Base-by-base conservation (phyloP, 352 stramenopile genomes). In the Phytophthora sp. region DNA sequence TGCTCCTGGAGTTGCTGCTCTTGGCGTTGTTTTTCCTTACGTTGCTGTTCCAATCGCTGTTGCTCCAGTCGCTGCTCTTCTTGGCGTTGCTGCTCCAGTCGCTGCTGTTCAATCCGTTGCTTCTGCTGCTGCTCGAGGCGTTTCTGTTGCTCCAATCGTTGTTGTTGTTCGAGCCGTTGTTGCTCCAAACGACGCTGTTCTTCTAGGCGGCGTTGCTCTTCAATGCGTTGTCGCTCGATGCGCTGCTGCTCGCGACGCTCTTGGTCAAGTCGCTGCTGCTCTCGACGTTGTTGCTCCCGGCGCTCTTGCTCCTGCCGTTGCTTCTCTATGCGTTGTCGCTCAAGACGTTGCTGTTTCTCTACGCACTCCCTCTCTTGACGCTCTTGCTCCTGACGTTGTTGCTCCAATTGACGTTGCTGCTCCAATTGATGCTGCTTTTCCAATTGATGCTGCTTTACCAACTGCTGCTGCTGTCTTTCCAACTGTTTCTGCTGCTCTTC, bases 281-380 rank as follows among this genome's bases (percentile, higher is more conserved):
- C 53, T 0, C 59, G 52, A 20, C 69, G 57, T 24, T 74, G 54
- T 41, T 77, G 64, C 20, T 81, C 65, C 24, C 71, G 66, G 12
- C 81, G 76, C 11, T 76, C 56, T 23, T 76, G 56, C 16, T 70
- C 59, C 13, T 59, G 47, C 0, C 41, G 42, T 38, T 75, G 65
- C 15, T 71, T 54, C 41, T 79, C 56, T 36, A 78, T 54, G 13
- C 74, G 73, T 38, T 79, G 64, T n/a, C 71, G 71, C 27, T 74
- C 54, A 11, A 55, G 26, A 13, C 60, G 36, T 24, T 64, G 58
- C 16, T 69, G 31, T 24, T 58, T 57, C 39, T 71, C 58, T 8
- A 63, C 24, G 24, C 70, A 60, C 38, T 75, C 62, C 29, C 65
- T 58, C 42, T 81, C 66, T 18, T 67, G 57, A n/a, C 57, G 49